These are phyloP conservation scores for Vitis labrusca DNA, from an alignment of 164 flowering plant species.

Conservation along the genomic window DNA sequence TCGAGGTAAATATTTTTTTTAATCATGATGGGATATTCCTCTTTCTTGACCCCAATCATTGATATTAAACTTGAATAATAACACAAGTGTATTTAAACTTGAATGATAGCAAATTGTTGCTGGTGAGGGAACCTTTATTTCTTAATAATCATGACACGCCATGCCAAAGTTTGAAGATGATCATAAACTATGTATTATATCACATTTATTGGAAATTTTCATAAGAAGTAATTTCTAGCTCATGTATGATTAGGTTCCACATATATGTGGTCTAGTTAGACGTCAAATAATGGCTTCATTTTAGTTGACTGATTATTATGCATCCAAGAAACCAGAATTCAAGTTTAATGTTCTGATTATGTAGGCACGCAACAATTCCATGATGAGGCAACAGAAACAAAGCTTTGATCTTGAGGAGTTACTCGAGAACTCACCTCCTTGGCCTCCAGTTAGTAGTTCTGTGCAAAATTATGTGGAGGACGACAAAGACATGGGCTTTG, in stretches of 20 bases:
- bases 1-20: slow-evolving; percentile 35
- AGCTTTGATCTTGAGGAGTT: slow-evolving; percentile 73
- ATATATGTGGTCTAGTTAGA: no score
- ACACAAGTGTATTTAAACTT: not conserved
- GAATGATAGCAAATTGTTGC: not conserved
- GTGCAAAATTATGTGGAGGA: slow-evolving; percentile 46
- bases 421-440: slow-evolving; percentile 62
- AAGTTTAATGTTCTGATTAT: not conserved
- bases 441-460: slow-evolving; percentile 65
- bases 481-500: slow-evolving; percentile 55
- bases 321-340: not conserved
- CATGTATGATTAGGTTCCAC: no score
- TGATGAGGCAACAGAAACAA: slow-evolving; percentile 47
- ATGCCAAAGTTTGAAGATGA: no score
- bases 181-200: no score
- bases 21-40: not conserved
- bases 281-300: no score
- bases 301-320: not conserved
- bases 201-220: no score
- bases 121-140: no score
- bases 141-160: no score
- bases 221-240: no score
- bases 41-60: not conserved
- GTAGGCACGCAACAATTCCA: slow-evolving; percentile 47
- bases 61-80: not conserved